phyloP scores from a whole-genome alignment of 2,329 filamentous ascomycete species.

The Alternaria rosae region DNA sequence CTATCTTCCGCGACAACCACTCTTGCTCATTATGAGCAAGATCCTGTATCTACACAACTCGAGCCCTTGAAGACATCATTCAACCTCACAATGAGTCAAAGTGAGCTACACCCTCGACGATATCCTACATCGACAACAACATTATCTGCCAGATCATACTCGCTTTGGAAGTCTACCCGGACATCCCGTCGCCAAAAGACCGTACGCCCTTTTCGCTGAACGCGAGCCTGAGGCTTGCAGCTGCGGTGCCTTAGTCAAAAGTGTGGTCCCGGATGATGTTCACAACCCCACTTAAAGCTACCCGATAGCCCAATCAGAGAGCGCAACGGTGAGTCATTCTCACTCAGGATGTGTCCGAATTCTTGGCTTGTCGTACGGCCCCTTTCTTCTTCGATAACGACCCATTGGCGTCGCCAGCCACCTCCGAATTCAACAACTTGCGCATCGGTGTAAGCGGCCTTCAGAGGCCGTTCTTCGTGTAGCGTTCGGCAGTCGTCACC shows the following conservation, averaged over 20 bases:
- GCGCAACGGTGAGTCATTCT: slow-evolving; percentile 25
- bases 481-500: background rate
- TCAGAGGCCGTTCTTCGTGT: background rate
- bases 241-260: background rate
- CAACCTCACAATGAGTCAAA: slow-evolving; percentile 12
- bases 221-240: background rate
- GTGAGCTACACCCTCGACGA: background rate
- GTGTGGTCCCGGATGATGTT: background rate
- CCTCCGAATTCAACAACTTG: background rate
- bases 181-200: background rate
- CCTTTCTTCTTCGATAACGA: background rate
- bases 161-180: background rate
- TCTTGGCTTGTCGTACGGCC: slow-evolving; percentile 1
- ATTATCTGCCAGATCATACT: background rate
- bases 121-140: background rate
- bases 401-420: background rate
- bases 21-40: slow-evolving; percentile 7
- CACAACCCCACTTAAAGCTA: background rate
- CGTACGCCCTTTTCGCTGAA: background rate
- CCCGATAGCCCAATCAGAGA: slow-evolving; percentile 8
- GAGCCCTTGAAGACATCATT: background rate
- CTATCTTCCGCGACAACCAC: background rate
- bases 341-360: slow-evolving; percentile 14
- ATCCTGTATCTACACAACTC: background rate
- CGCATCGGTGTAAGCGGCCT: background rate